A percentile compares a stretch with the other conserved stretches of the same genome.
These are phyloP conservation scores for Aphanomyces euteiches DNA, from an alignment of 352 stramenopile species.

Conservation along the genomic window DNA sequence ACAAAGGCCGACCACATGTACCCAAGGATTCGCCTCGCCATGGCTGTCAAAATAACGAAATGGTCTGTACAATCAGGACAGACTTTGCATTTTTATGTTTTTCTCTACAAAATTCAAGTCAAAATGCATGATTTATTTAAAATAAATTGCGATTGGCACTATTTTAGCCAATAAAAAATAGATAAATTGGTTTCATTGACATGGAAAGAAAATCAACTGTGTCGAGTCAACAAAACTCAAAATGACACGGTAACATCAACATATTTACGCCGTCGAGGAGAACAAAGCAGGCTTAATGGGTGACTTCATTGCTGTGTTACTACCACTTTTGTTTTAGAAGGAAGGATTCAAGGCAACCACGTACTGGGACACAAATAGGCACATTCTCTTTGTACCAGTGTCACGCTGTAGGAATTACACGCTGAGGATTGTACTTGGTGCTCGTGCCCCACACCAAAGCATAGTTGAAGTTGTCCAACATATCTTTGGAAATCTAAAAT, in stretches of 20 bases:
- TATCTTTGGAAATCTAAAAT: conserved; percentile 89
- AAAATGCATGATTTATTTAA: not conserved
- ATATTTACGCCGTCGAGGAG: too few relatives aligned
- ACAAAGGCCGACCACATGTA: conserved; percentile 18
- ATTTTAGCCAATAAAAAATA: not conserved
- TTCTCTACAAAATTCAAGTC: conserved; percentile 5
- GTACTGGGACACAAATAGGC: too few relatives aligned
- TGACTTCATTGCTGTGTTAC: too few relatives aligned
- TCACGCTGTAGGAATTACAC: conserved; percentile 37
- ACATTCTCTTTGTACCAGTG: too few relatives aligned
- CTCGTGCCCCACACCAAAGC: conserved; percentile 97
- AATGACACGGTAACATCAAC: not conserved
- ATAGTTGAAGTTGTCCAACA: conserved; percentile 97
- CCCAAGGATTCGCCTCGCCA: not conserved
- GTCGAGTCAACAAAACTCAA: not conserved
- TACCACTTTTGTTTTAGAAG: too few relatives aligned
- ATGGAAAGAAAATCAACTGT: not conserved
- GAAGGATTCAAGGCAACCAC: too few relatives aligned
- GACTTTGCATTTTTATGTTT: not conserved
- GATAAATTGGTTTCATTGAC: not conserved
- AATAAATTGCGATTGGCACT: not conserved
- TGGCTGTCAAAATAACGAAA: not conserved
- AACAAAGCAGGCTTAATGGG: too few relatives aligned
- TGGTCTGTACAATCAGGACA: too few relatives aligned
- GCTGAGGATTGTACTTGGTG: conserved; percentile 98